phyloP scores from a whole-genome alignment of 2,329 filamentous ascomycete species.

The Fusarium sacchari region DNA sequence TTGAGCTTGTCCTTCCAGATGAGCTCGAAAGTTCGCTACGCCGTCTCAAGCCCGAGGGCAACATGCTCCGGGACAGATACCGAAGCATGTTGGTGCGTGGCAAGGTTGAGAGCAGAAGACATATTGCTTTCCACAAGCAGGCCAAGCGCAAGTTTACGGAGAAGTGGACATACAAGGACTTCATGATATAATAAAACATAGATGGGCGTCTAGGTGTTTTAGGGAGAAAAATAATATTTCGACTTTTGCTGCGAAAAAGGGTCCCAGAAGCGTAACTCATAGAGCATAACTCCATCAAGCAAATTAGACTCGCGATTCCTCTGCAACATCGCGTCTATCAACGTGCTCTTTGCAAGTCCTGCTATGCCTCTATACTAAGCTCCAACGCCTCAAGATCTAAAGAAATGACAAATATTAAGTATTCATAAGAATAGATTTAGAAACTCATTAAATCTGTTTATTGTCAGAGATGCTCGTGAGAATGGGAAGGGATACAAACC shows the following conservation, averaged over 20 bases:
- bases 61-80: slow-evolving; percentile 91
- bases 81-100: slow-evolving; percentile 87
- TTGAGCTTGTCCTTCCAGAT: slow-evolving; percentile 85
- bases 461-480: slow-evolving; percentile 13
- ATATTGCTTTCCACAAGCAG: slow-evolving; percentile 84
- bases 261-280: background rate
- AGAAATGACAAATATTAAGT: background rate
- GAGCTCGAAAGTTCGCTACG: slow-evolving; percentile 85
- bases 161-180: slow-evolving; percentile 99
- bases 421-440: slow-evolving; percentile 42
- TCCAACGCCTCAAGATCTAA: slow-evolving; percentile 22
- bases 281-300: background rate
- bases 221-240: slow-evolving; percentile 35
- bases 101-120: slow-evolving; percentile 85
- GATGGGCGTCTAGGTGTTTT: slow-evolving; percentile 20
- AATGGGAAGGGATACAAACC: slow-evolving; percentile 66
- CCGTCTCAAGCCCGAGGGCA: slow-evolving; percentile 92
- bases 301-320: background rate
- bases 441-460: slow-evolving; percentile 63
- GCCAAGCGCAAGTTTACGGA: slow-evolving; percentile 84
- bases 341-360: slow-evolving; percentile 5
- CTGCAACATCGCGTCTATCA: background rate
- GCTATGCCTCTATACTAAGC: slow-evolving; percentile 2
- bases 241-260: slow-evolving; percentile 17
- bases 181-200: slow-evolving; percentile 53